These are phyloP conservation scores for Botrytis deweyae DNA, from an alignment of 2,329 filamentous ascomycete species.

Conservation along the genomic window DNA sequence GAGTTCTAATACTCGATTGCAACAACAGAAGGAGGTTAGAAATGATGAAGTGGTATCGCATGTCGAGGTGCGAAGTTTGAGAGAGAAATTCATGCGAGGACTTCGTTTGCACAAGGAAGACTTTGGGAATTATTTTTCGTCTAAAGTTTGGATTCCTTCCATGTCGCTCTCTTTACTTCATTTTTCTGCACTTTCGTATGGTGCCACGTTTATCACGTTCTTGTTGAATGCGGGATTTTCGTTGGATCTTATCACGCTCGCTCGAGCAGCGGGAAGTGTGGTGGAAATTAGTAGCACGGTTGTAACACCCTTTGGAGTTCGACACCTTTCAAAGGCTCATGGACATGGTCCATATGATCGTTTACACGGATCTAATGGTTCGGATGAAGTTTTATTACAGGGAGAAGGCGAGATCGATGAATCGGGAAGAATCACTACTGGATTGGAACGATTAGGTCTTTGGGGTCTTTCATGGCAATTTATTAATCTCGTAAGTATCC, in stretches of 20 bases:
- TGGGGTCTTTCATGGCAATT: constrained; percentile 46
- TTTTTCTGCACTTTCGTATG: constrained; percentile 55
- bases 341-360: constrained; percentile 36
- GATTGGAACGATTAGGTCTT: constrained; percentile 43
- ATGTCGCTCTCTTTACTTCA: constrained; percentile 52
- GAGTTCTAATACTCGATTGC: constrained; percentile 38
- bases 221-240: constrained; percentile 51
- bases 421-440: constrained; percentile 36
- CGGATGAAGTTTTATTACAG: not conserved
- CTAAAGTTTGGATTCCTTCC: constrained; percentile 47
- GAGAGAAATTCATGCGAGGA: constrained; percentile 13
- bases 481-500: constrained; percentile 41
- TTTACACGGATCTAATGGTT: not conserved
- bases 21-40: constrained; percentile 35
- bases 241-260: constrained; percentile 48
- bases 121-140: constrained; percentile 42
- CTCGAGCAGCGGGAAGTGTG: constrained; percentile 47
- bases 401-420: constrained; percentile 14
- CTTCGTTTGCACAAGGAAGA: constrained; percentile 36
- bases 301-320: constrained; percentile 50
- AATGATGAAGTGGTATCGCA: not conserved
- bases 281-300: constrained; percentile 56
- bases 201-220: constrained; percentile 56
- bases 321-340: constrained; percentile 37
- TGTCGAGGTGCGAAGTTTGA: not conserved